phyloP scores from a whole-genome alignment of 495 filamentous ascomycete genomes.

The Aspergillus indologenus region DNA sequence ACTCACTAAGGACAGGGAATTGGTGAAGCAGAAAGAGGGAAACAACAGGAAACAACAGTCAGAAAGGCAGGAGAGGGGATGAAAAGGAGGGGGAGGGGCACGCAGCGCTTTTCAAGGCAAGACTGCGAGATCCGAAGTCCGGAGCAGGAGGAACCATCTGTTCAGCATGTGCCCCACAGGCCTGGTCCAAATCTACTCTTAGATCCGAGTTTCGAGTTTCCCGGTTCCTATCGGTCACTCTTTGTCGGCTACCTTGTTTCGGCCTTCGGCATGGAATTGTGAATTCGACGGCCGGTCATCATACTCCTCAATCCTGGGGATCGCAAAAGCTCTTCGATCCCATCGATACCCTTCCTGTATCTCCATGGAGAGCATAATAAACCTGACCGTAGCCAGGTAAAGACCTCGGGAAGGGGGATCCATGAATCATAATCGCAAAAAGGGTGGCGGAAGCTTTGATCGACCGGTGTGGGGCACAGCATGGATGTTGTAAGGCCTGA shows the following conservation, averaged over 20 bases:
- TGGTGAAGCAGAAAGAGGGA: conserved; percentile 4
- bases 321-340: not conserved
- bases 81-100: conserved; percentile 8
- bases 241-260: not conserved
- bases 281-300: not conserved
- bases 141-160: not conserved
- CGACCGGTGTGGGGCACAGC: not conserved
- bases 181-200: not conserved
- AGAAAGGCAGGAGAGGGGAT: not conserved
- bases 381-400: not conserved
- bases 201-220: not conserved
- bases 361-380: not conserved
- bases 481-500: not conserved
- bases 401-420: not conserved
- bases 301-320: not conserved
- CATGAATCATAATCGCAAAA: not conserved
- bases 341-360: not conserved
- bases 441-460: not conserved
- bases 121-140: not conserved
- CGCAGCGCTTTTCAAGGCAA: not conserved
- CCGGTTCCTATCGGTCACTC: too few species aligned
- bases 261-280: not conserved
- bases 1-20: conserved; percentile 5
- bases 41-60: too few species aligned
- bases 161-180: not conserved